Conservation (phyloP, 768 basidiomycete species). For the Lepiota venenata region DNA sequence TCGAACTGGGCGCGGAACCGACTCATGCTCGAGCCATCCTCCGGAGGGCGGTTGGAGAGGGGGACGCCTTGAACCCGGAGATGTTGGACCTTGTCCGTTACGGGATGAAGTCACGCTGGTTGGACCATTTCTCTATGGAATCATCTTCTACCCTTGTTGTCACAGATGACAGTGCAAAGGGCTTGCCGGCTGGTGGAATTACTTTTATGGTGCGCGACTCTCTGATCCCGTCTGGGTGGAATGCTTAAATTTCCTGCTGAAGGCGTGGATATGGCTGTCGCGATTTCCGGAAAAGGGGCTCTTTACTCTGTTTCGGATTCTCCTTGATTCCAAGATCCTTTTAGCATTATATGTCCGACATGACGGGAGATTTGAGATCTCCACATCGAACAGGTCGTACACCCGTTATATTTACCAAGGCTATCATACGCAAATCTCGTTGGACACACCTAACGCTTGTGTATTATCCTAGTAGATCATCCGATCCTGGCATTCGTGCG, state of each 20-base stretch:
- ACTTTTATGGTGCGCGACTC: slow-evolving; percentile 59
- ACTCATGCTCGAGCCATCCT: slow-evolving; percentile 64
- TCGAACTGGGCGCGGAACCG: slow-evolving; percentile 74
- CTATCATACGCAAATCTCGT: slow-evolving; percentile 46
- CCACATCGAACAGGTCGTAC: slow-evolving; percentile 24
- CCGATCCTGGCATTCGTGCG: slow-evolving; percentile 61
- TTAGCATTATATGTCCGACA: slow-evolving; percentile 46
- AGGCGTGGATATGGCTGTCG: slow-evolving; percentile 52
- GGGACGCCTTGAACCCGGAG: slow-evolving; percentile 55
- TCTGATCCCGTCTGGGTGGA: neutral
- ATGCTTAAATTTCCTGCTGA: neutral
- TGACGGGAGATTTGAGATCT: slow-evolving; percentile 56
- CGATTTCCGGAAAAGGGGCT: slow-evolving; percentile 29
- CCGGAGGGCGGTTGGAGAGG: slow-evolving; percentile 45
- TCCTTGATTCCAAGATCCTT: slow-evolving; percentile 23
- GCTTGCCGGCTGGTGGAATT: slow-evolving; percentile 60
- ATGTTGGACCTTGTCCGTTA: slow-evolving; percentile 68
- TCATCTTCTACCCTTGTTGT: slow-evolving; percentile 49
- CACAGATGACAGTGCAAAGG: slow-evolving; percentile 43
- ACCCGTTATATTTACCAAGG: slow-evolving; percentile 41
- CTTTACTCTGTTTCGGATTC: slow-evolving; percentile 36
- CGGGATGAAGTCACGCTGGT: slow-evolving; percentile 75
- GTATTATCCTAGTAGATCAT: slow-evolving; percentile 54
- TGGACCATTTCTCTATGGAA: slow-evolving; percentile 72
- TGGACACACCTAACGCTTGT: slow-evolving; percentile 76